Percentiles rank a stretch among this genome's conserved stretches.
Evolutionary conservation across 1,284 basidiomycete species (phyloP).

Genomic region (Malassezia psittaci): DNA sequence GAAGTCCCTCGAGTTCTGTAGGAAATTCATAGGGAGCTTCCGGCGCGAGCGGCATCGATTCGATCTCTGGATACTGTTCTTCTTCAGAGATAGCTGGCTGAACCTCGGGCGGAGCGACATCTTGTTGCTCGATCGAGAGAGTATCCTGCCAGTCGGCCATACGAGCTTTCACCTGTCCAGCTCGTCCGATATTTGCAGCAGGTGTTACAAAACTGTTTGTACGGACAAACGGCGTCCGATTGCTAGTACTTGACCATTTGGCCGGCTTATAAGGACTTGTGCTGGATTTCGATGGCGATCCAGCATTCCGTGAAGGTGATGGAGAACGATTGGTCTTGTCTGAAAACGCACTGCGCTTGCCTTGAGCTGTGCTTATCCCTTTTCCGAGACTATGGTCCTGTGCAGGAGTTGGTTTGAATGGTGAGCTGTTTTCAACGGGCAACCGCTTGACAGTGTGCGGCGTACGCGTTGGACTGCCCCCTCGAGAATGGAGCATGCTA

Average conservation of each 20-base stretch:
- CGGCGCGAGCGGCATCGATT: conserved; percentile 25
- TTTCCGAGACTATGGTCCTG: not conserved
- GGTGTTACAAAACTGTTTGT: conserved; percentile 33
- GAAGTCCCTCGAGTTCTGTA: conserved; percentile 26
- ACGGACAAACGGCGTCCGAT: conserved; percentile 14
- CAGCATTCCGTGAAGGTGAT: not conserved
- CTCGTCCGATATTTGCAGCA: conserved; percentile 32
- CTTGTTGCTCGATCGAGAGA: not conserved
- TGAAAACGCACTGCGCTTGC: conserved; percentile 8
- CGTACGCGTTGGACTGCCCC: conserved; percentile 1
- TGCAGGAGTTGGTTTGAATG: conserved; percentile 5
- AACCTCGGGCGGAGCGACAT: not conserved
- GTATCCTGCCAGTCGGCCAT: conserved; percentile 34
- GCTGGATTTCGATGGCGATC: conserved; percentile 4
- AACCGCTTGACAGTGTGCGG: not conserved
- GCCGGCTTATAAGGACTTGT: conserved; percentile 3
- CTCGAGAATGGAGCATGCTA: not conserved
- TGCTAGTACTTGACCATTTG: not conserved
- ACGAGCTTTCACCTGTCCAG: conserved; percentile 34
- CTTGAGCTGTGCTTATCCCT: not conserved
- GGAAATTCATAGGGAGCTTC: conserved; percentile 24
- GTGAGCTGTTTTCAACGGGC: not conserved
- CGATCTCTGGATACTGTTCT: conserved; percentile 38
- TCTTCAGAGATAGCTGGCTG: conserved; percentile 23
- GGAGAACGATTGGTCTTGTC: conserved; percentile 19